Conservation (phyloP, 2,329 filamentous ascomycete genomes). For the Trichoderma arundinaceum region DNA sequence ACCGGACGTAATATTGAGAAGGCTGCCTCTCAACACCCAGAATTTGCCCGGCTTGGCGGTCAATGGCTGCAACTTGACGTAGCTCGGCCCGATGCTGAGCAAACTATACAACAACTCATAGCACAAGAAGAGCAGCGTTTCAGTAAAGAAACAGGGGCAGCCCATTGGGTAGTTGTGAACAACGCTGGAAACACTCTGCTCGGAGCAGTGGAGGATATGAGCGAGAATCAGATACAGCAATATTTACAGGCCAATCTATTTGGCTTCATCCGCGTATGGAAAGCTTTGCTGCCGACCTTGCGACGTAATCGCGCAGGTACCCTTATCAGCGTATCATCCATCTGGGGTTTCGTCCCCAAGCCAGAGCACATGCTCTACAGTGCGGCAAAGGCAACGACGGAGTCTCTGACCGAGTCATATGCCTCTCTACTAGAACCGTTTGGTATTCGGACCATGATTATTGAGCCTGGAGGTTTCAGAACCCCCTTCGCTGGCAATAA, state of each 20-base stretch:
- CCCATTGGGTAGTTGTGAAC: slow-evolving; percentile 22
- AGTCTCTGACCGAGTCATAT: slow-evolving; percentile 51
- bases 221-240: slow-evolving; percentile 16
- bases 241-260: slow-evolving; percentile 19
- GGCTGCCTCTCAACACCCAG: slow-evolving; percentile 32
- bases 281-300: slow-evolving; percentile 15
- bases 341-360: slow-evolving; percentile 49
- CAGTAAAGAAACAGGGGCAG: background rate
- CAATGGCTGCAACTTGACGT: slow-evolving; percentile 41
- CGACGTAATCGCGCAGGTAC: slow-evolving; percentile 44
- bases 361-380: slow-evolving; percentile 52
- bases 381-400: slow-evolving; percentile 53
- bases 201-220: slow-evolving; percentile 22
- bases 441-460: slow-evolving; percentile 50
- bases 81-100: slow-evolving; percentile 36
- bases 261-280: slow-evolving; percentile 23
- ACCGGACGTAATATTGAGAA: slow-evolving; percentile 47
- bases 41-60: slow-evolving; percentile 34
- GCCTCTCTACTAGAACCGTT: slow-evolving; percentile 51
- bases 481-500: slow-evolving; percentile 40
- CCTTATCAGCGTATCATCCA: slow-evolving; percentile 54
- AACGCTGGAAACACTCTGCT: slow-evolving; percentile 15
- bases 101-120: slow-evolving; percentile 1
- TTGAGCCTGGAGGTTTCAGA: slow-evolving; percentile 58
- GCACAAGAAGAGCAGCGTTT: slow-evolving; percentile 9